phyloP scores from a whole-genome alignment of 129 eudicot species.

The Cynara cardunculus region DNA sequence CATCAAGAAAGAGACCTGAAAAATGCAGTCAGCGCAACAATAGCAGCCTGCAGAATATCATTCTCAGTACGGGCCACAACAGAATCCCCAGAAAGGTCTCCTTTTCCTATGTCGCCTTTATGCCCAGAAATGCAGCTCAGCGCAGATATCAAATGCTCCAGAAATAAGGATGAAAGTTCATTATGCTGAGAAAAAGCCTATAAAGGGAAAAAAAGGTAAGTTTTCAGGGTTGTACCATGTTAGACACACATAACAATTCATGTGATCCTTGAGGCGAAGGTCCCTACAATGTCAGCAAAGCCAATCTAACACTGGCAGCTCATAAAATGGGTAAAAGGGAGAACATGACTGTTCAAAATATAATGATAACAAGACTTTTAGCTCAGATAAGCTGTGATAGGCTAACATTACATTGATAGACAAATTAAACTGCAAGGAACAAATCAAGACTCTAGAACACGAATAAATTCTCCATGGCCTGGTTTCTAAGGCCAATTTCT shows the following conservation, averaged over 20 bases:
- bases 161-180: constrained; percentile 70
- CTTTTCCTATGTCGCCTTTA: constrained; percentile 53
- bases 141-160: constrained; percentile 79
- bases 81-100: constrained; percentile 48
- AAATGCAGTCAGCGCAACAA: constrained; percentile 87
- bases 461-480: background rate
- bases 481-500: background rate
- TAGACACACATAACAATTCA: background rate
- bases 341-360: background rate
- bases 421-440: background rate
- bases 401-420: background rate
- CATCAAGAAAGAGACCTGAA: constrained; percentile 57
- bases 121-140: constrained; percentile 53
- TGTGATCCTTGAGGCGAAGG: background rate
- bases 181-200: constrained; percentile 92
- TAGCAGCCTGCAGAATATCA: constrained; percentile 79
- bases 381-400: background rate
- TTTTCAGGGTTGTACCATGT: background rate
- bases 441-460: background rate
- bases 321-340: background rate
- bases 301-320: background rate
- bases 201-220: background rate
- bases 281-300: background rate
- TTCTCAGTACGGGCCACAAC: constrained; percentile 39
- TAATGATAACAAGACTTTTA: background rate